Evolutionary conservation across 805 yeast genomes (phyloP), one percentile per base, ranked within the genome.

Genomic region (Trichomonascus vanleenenianus): DNA sequence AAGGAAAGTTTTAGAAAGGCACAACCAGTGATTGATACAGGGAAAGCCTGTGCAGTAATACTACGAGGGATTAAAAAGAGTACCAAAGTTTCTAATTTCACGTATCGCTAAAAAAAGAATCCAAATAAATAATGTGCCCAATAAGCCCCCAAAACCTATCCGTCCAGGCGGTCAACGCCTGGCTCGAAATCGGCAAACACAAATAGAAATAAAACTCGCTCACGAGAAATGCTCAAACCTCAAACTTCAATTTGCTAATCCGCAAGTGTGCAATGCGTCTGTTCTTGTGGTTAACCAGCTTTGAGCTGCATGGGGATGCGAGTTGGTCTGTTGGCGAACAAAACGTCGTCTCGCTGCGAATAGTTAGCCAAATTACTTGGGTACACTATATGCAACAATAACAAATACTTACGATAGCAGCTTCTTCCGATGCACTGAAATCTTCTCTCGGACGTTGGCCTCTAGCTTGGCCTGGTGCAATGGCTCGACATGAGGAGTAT

Each of bases 311-410:
- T 15, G 56, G 56, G 16, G 56, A 52, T 14, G 49, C 20, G n/a
- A 46, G 48, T 30, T 44, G 44, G 42, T 52, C 56, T 31, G 52
- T 42, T 10, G 56, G 56, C 5, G 56, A 52, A 22, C 44, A 43
- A 35, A 50, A 52, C 33, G 46, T 36, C 10, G 55, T 52, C 27
- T 50, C 42, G 5, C 55, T 52, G 16, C n/a, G n/a, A 19, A 18
- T 38, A 39, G 32, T 20, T 10, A 27, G 30, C 39, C 35, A 16
- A 12, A 3, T 9, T 8, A n/a, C 9, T 8, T 33, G 37, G 37
- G n/a, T 19, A 19, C 34, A 7, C 27, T 14, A 11, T n/a, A 14
- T 30, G 38, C 14, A 25, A 18, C 27, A 33, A 10, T 39, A 12
- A 16, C 30, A n/a, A 10, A 11, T n/a, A 51, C 55, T 34, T 45